phyloP scores from a whole-genome alignment of 2,329 filamentous ascomycete species.

The Macrophomina pseudophaseolina region DNA sequence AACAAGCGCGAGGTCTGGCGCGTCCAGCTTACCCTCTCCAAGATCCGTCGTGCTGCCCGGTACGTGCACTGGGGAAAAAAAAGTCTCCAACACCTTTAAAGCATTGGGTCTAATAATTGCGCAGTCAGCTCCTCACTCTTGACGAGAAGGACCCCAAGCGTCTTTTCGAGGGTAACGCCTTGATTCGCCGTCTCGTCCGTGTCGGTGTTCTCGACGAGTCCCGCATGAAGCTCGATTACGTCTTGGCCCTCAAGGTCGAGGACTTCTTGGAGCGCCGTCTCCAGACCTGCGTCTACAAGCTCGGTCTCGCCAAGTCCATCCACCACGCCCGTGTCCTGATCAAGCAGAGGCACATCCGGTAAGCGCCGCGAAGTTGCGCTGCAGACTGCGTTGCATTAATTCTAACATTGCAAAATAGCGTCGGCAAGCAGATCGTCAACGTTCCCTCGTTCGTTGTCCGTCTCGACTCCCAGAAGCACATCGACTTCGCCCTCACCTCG shows the following conservation, averaged over 20 bases:
- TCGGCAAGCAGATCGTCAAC: constrained; percentile 99
- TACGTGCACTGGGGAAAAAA: constrained; percentile 57
- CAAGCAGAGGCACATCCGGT: constrained; percentile 97
- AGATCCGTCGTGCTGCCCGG: constrained; percentile 99
- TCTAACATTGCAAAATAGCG: constrained; percentile 54
- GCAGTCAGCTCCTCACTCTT: constrained; percentile 97
- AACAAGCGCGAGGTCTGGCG: constrained; percentile 99
- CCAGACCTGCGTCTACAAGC: constrained; percentile 99
- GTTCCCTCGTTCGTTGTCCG: constrained; percentile 99
- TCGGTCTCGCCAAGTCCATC: constrained; percentile 99
- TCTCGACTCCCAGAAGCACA: constrained; percentile 99
- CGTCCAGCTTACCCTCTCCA: constrained; percentile 98
- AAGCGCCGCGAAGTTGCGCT: constrained; percentile 33
- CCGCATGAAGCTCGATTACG: constrained; percentile 99
- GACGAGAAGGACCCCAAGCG: constrained; percentile 99
- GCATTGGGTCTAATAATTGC: constrained; percentile 16
- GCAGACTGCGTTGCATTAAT: constrained; percentile 12
- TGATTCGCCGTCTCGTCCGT: constrained; percentile 99
- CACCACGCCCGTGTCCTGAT: constrained; percentile 99
- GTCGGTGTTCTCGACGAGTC: constrained; percentile 99
- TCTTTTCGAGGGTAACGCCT: constrained; percentile 99
- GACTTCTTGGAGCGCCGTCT: constrained; percentile 99
- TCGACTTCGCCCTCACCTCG: constrained; percentile 97
- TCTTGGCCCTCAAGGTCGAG: constrained; percentile 97
- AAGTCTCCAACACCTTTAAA: neutral